Evolutionary conservation across 768 basidiomycete genomes (phyloP), one percentile per base, ranked within the genome.

Genomic region (Fistulinella prunicolor): DNA sequence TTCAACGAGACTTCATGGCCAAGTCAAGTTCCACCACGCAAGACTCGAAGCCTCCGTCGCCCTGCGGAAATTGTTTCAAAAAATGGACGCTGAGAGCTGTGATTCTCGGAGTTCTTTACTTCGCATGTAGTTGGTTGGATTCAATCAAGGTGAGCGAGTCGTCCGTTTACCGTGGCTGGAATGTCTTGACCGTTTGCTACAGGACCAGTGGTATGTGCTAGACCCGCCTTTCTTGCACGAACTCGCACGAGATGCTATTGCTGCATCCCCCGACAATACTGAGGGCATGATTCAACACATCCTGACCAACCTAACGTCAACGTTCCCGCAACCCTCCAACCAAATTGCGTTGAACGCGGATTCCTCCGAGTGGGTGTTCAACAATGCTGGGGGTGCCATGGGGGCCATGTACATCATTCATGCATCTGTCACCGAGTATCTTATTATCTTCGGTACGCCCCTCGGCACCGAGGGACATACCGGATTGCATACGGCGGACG

Each of bases 351-450:
- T 80, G 42, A 76, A 78, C 58, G 42, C 69, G n/a, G 59, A 86
- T 71, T 63, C 78, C 19, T 73, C 73, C 30, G 94, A 97, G 61
- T 97, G 95, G 95, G 81, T 96, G 21, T 89, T 95, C 70, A 97
- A 84, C 74, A 98, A 97, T 59, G 94, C 95, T 1, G 96, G 94
- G 10, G 96, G 96, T 50, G 94, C 94, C 1, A 97, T 95, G 94
- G 94, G 94, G 36, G 86, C 86, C 28, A 97, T 99, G 95, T 96
- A 94, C 67, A 79, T 98, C 70, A 90, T 98, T 55, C 96, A 98
- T 61, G 92, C 95, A 16, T 87, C 83, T 70, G 85, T 99, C 59
- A 97, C 95, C 9, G 96, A 99, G 73, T 99, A 95, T 72, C 80
- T 92, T 57, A 93, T 93, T 65, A 86, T 97, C 57, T 96, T 96